Percentiles rank a stretch among this genome's conserved stretches.
Conservation (phyloP, 2,329 filamentous ascomycete species). For the Aspergillus sp. region DNA sequence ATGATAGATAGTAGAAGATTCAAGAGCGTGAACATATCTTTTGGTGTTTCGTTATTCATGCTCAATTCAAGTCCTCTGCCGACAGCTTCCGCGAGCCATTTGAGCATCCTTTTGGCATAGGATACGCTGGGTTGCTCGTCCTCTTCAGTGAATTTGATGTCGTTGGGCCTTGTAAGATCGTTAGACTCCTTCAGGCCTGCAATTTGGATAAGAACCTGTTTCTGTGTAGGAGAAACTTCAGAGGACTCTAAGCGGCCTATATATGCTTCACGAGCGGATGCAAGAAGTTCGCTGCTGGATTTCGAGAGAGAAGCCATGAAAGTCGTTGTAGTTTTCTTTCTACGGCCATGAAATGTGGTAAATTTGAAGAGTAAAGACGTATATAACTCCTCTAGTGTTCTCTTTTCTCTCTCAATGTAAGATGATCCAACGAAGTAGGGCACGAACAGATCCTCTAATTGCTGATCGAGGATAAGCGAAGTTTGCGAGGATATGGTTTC, state of each 20-base stretch:
- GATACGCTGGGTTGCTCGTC: conserved; percentile 79
- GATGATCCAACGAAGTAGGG: conserved; percentile 65
- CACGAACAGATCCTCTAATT: conserved; percentile 65
- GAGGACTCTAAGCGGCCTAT: conserved; percentile 85
- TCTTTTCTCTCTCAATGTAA: conserved; percentile 65
- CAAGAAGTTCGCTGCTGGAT: conserved; percentile 82
- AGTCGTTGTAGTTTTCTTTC: conserved; percentile 84
- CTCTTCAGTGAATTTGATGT: conserved; percentile 86
- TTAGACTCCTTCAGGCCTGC: conserved; percentile 73
- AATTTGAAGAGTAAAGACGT: conserved; percentile 95
- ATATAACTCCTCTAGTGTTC: conserved; percentile 74
- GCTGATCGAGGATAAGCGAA: conserved; percentile 67
- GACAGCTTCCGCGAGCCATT: conserved; percentile 94
- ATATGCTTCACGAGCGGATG: conserved; percentile 87
- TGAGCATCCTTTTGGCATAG: conserved; percentile 97
- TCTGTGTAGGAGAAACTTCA: conserved; percentile 83
- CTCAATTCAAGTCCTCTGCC: conserved; percentile 89
- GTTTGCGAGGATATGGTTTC: conserved; percentile 87
- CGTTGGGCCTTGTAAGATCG: conserved; percentile 69
- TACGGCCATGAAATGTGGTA: conserved; percentile 77
- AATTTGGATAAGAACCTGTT: conserved; percentile 83
- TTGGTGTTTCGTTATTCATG: conserved; percentile 82
- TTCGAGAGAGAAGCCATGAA: conserved; percentile 93
- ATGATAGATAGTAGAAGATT: conserved; percentile 82
- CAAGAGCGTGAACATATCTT: conserved; percentile 83